These are phyloP conservation scores for Clonostachys rosea DNA, from an alignment of 2,329 filamentous ascomycete genomes.

Conservation along the genomic window DNA sequence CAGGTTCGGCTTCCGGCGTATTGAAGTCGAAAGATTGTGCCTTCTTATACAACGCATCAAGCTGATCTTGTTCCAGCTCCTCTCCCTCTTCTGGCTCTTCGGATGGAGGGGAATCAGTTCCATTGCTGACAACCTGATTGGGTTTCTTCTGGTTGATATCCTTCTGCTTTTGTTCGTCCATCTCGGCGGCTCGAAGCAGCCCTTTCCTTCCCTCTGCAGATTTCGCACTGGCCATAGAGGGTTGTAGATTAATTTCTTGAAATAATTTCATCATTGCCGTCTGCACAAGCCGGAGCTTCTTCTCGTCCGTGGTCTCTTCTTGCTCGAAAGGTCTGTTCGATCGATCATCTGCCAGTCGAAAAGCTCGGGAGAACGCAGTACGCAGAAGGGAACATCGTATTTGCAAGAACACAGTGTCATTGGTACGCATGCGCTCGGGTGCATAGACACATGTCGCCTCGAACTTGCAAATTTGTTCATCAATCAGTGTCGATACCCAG, in stretches of 20 bases:
- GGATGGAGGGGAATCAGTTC: conserved; percentile 42
- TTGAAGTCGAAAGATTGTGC: conserved; percentile 95
- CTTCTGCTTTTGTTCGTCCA: conserved; percentile 71
- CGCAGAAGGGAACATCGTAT: conserved; percentile 71
- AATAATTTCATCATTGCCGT: conserved; percentile 85
- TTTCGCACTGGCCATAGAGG: conserved; percentile 69
- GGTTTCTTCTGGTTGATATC: conserved; percentile 31
- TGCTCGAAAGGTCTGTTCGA: conserved; percentile 74
- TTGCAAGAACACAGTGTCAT: conserved; percentile 93
- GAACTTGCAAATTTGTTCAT: conserved; percentile 84
- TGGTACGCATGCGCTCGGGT: conserved; percentile 78
- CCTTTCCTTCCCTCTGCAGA: conserved; percentile 79
- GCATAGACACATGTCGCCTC: conserved; percentile 86
- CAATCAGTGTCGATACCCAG: conserved; percentile 90
- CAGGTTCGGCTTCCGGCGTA: conserved; percentile 82
- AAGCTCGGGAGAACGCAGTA: conserved; percentile 60
- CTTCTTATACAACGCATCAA: conserved; percentile 91
- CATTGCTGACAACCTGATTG: conserved; percentile 1
- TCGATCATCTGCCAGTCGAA: conserved; percentile 65
- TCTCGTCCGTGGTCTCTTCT: conserved; percentile 81
- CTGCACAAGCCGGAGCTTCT: conserved; percentile 76
- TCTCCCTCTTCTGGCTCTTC: conserved; percentile 86
- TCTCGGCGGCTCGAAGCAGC: conserved; percentile 80
- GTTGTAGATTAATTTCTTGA: conserved; percentile 79
- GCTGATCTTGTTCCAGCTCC: conserved; percentile 91